Evolutionary conservation across 495 filamentous ascomycete species (phyloP), one percentile per base, ranked within the genome.

Genomic region (Hypoxylon subgilvum): DNA sequence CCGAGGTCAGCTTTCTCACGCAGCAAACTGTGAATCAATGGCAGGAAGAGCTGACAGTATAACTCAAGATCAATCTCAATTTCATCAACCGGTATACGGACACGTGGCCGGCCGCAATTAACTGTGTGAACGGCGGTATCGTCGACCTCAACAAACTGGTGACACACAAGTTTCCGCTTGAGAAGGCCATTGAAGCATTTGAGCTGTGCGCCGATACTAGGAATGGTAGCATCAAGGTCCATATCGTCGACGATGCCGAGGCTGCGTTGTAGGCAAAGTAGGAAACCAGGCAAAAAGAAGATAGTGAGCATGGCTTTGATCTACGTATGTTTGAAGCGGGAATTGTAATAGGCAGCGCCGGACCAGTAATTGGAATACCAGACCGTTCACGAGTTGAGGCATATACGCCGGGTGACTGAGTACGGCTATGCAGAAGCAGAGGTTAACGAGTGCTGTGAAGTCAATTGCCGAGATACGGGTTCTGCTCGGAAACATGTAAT

Each of bases 81-180:
- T 84, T 86, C 62, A 86, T 85, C 49, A 85, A 86, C 47, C 77
- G 84, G n/a, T 87, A 86, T 55, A 69, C 74, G 21, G 82, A 86
- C 56, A 85, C 83, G 0, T 87, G 84, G 83, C 82, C 83, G 3
- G 76, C 76, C 0, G 82, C 78, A 0, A 83, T 87, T 34, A 64
- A 69, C 16, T 73, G 68, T 31, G 49, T 81, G 47, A 72, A 38
- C 62, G 77, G 80, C 10, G 79, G 76, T 0, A 74, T 86, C n/a
- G 39, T 86, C 13, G 77, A 86, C 47, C 68, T 86, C 36, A 73
- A 79, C 34, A 71, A 69, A 22, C 38, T 82, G 35, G 73, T 81
- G 0, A 78, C 77, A 14, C 78, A 82, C 57, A 76, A 72, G 2
- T 84, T 82, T 52, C 77, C 80, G 2, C 68, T 87, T 16, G 82